Evolutionary conservation across 495 filamentous ascomycete species (phyloP).

Genomic region (Podospora bellae-mahoneyi): DNA sequence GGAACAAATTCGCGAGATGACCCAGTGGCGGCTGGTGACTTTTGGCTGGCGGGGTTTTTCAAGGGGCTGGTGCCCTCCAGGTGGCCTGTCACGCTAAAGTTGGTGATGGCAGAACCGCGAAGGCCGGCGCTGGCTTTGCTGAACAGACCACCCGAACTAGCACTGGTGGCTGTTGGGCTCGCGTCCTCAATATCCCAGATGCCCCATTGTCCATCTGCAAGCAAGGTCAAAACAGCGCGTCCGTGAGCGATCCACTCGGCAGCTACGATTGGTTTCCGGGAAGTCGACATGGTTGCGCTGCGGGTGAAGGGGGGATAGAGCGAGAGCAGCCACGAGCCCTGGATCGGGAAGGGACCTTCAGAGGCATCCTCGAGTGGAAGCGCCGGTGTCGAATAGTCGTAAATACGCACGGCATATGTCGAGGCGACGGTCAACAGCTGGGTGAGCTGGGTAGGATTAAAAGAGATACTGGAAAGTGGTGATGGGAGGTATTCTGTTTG

Average conservation of each 20-base stretch:
- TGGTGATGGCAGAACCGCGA: conserved; percentile 59
- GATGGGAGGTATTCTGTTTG: conserved; percentile 61
- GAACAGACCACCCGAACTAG: conserved; percentile 46
- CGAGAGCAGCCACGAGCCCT: conserved; percentile 64
- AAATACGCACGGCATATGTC: conserved; percentile 66
- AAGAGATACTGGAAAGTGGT: conserved; percentile 63
- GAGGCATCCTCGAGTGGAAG: conserved; percentile 46
- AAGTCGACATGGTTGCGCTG: conserved; percentile 36
- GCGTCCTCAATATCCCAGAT: conserved; percentile 83
- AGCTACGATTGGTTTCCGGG: conserved; percentile 73
- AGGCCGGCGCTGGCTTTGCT: conserved; percentile 57
- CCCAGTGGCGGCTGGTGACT: conserved; percentile 34
- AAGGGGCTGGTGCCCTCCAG: conserved; percentile 50
- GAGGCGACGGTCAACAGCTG: conserved; percentile 66
- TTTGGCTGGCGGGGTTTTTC: conserved; percentile 46
- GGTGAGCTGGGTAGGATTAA: conserved; percentile 63
- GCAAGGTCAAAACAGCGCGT: conserved; percentile 68
- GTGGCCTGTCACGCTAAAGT: conserved; percentile 68
- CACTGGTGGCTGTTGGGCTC: conserved; percentile 37
- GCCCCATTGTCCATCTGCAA: conserved; percentile 88
- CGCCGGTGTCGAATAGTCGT: conserved; percentile 46
- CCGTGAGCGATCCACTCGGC: conserved; percentile 82
- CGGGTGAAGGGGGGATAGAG: conserved; percentile 65
- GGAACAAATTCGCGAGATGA: conserved; percentile 58
- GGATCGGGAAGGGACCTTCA: conserved; percentile 46